Evolutionary conservation across 805 yeast genomes (phyloP).

Genomic region (Metschnikowia similis): DNA sequence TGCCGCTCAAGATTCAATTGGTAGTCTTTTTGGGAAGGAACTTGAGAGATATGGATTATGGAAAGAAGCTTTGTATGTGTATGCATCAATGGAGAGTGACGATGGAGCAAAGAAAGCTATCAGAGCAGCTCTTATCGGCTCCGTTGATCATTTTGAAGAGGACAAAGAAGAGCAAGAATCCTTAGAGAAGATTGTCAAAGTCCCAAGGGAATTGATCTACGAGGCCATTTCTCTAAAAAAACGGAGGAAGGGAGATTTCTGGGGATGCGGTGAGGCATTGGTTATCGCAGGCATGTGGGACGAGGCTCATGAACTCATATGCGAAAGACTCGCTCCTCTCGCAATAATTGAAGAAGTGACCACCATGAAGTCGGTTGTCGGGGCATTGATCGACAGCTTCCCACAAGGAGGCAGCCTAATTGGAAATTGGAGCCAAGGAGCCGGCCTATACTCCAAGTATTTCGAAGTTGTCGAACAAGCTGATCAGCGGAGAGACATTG

Average conservation of each 20-base stretch:
- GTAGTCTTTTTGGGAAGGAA: constrained; percentile 42
- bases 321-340: constrained; percentile 65
- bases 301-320: constrained; percentile 60
- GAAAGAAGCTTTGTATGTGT: constrained; percentile 60
- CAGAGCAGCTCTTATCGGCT: constrained; percentile 28
- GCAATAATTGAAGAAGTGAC: constrained; percentile 51
- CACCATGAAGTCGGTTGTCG: constrained; percentile 32
- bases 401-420: constrained; percentile 39
- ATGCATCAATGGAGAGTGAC: constrained; percentile 54
- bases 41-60: constrained; percentile 45
- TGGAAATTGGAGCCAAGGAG: constrained; percentile 52
- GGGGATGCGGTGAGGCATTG: constrained; percentile 58
- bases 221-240: constrained; percentile 60
- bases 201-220: constrained; percentile 47
- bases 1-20: constrained; percentile 22
- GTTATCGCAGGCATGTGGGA: constrained; percentile 55
- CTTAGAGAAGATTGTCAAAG: constrained; percentile 35
- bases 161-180: constrained; percentile 28
- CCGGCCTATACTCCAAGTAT: constrained; percentile 54
- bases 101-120: constrained; percentile 39
- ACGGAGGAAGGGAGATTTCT: constrained; percentile 45
- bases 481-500: constrained; percentile 14
- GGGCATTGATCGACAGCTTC: constrained; percentile 37
- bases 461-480: constrained; percentile 24
- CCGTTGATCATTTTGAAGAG: constrained; percentile 25